Conservation (phyloP, 139 green algal genomes). For the Chlamydomonas sp. region DNA sequence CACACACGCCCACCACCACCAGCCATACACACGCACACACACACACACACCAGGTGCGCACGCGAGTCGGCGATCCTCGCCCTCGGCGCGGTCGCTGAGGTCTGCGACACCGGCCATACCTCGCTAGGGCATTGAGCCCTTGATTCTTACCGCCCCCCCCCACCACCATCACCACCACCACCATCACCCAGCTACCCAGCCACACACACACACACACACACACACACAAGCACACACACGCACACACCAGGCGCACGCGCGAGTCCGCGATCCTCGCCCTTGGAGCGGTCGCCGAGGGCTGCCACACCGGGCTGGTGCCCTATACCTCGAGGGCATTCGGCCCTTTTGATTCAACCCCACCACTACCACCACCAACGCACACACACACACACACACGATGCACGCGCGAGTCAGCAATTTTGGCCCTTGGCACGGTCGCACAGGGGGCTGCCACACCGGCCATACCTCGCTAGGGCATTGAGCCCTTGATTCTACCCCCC, state of each 20-base stretch:
- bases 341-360: not conserved
- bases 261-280: conserved; percentile 86
- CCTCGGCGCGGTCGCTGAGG: not conserved
- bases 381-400: too few relatives aligned
- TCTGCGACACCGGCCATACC: too few relatives aligned
- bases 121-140: too few relatives aligned
- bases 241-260: not conserved
- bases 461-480: too few relatives aligned
- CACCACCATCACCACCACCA: not conserved
- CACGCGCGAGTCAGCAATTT: not conserved
- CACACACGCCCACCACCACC: not conserved
- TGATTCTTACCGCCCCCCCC: not conserved
- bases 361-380: not conserved
- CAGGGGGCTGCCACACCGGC: too few relatives aligned
- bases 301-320: conserved; percentile 62
- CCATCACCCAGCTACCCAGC: not conserved
- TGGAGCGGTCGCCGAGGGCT: conserved; percentile 85
- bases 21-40: not conserved
- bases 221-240: conserved; percentile 17
- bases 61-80: not conserved
- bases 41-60: too few relatives aligned
- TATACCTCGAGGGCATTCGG: conserved; percentile 18
- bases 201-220: not conserved
- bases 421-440: not conserved
- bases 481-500: too few relatives aligned